phyloP scores from a whole-genome alignment of 2,329 filamentous ascomycete species.

The Pseudocercospora musae region DNA sequence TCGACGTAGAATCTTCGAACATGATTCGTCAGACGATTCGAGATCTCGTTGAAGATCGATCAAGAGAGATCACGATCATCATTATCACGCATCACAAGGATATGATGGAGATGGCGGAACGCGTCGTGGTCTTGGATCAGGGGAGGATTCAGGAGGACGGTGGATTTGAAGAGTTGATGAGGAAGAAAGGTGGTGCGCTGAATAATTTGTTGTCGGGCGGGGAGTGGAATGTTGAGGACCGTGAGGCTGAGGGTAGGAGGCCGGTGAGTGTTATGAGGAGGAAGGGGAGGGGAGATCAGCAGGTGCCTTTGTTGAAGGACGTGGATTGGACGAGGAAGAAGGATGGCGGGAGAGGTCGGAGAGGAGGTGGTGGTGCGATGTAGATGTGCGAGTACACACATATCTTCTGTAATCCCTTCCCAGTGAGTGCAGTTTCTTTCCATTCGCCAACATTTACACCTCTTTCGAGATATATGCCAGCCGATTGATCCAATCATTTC shows the following conservation, averaged over 20 bases:
- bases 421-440: background rate
- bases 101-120: conserved; percentile 81
- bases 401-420: background rate
- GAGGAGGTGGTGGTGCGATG: background rate
- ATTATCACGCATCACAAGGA: conserved; percentile 77
- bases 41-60: conserved; percentile 44
- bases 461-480: background rate
- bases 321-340: conserved; percentile 10
- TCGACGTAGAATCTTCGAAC: conserved; percentile 68
- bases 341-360: background rate
- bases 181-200: conserved; percentile 33
- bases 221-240: conserved; percentile 24
- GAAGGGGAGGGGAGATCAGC: background rate
- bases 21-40: conserved; percentile 62
- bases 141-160: conserved; percentile 66
- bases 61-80: conserved; percentile 61
- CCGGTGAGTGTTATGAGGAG: conserved; percentile 2
- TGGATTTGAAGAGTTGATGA: conserved; percentile 58
- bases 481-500: background rate
- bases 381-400: background rate
- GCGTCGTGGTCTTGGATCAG: conserved; percentile 69
- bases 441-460: background rate
- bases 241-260: background rate
- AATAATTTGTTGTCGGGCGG: conserved; percentile 40
- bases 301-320: conserved; percentile 12